Conservation (phyloP, 2,329 filamentous ascomycete genomes). For the Pseudonectria buxi region DNA sequence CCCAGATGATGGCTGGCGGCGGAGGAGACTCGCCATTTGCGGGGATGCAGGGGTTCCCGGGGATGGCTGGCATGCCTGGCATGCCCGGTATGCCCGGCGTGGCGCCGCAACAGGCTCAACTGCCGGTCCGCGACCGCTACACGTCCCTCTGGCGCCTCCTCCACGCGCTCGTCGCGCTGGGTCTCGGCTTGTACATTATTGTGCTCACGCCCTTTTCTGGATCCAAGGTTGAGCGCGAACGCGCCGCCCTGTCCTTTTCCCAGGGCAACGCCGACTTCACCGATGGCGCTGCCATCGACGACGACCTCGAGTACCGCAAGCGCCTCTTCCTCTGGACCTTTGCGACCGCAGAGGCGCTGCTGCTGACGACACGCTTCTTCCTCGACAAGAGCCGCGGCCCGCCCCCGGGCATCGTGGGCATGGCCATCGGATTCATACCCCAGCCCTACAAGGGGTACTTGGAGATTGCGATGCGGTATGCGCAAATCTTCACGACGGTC, state of each 20-base stretch:
- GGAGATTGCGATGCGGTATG: slow-evolving; percentile 56
- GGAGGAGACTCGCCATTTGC: slow-evolving; percentile 26
- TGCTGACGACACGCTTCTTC: slow-evolving; percentile 66
- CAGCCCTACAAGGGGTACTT: slow-evolving; percentile 56
- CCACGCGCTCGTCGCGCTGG: slow-evolving; percentile 65
- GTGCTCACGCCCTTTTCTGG: slow-evolving; percentile 63
- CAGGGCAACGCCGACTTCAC: slow-evolving; percentile 14
- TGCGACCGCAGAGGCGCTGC: slow-evolving; percentile 65
- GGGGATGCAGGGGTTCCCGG: slow-evolving; percentile 27
- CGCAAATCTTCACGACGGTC: slow-evolving; percentile 64
- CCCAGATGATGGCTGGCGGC: slow-evolving; percentile 57
- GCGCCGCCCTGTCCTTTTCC: slow-evolving; percentile 23
- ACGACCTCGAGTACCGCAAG: slow-evolving; percentile 27
- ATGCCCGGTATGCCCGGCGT: slow-evolving; percentile 37
- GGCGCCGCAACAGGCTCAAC: slow-evolving; percentile 28
- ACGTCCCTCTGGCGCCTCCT: slow-evolving; percentile 62
- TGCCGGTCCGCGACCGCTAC: slow-evolving; percentile 26
- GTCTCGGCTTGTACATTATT: slow-evolving; percentile 64
- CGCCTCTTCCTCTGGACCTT: slow-evolving; percentile 69
- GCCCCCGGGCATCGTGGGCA: slow-evolving; percentile 57
- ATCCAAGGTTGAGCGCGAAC: slow-evolving; percentile 53
- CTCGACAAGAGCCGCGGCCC: slow-evolving; percentile 55
- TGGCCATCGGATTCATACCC: slow-evolving; percentile 58
- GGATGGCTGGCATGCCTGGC: slow-evolving; percentile 29
- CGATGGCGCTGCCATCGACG: slow-evolving; percentile 16